These are phyloP conservation scores for Elaeis oleifera DNA, from an alignment of 202 grass and related monocot species.

Conservation along the genomic window DNA sequence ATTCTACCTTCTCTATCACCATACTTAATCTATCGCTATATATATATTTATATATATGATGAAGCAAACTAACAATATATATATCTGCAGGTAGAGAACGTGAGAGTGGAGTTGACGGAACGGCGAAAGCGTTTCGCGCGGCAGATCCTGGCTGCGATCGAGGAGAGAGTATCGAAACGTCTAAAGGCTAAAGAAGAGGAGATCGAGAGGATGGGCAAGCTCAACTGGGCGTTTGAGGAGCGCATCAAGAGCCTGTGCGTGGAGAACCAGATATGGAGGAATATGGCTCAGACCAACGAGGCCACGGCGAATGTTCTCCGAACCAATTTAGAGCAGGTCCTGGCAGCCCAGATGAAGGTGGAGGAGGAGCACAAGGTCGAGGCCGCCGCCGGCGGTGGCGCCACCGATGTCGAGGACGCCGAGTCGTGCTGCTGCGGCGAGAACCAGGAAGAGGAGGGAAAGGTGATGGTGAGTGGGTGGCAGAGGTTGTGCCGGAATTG, in stretches of 20 bases:
- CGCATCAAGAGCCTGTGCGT: conserved; percentile 25
- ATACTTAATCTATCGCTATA: too few species aligned
- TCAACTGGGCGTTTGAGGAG: conserved; percentile 61
- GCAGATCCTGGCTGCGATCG: not conserved
- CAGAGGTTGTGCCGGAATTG: conserved; percentile 37
- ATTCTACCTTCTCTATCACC: too few species aligned
- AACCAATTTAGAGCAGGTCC: conserved; percentile 32
- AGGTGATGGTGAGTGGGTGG: not conserved
- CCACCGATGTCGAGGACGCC: conserved; percentile 21
- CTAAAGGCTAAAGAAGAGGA: conserved; percentile 52
- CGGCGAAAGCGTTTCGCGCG: conserved; percentile 1
- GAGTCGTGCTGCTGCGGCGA: conserved; percentile 75
- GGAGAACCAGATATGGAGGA: conserved; percentile 58
- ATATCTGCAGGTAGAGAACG: not conserved
- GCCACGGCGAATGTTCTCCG: conserved; percentile 32
- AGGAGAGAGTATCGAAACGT: conserved; percentile 2
- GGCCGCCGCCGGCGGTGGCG: not conserved
- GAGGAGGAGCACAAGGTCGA: not conserved
- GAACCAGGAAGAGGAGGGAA: conserved; percentile 12
- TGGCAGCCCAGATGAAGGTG: conserved; percentile 19
- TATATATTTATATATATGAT: too few species aligned
- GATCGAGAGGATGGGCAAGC: conserved; percentile 24
- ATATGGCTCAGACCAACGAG: conserved; percentile 59
- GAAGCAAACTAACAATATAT: too few species aligned
- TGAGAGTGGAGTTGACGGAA: not conserved